Evolutionary conservation across 2,329 filamentous ascomycete genomes (phyloP), one percentile per base, ranked within the genome.

Genomic region (Dactylellina cionopaga): DNA sequence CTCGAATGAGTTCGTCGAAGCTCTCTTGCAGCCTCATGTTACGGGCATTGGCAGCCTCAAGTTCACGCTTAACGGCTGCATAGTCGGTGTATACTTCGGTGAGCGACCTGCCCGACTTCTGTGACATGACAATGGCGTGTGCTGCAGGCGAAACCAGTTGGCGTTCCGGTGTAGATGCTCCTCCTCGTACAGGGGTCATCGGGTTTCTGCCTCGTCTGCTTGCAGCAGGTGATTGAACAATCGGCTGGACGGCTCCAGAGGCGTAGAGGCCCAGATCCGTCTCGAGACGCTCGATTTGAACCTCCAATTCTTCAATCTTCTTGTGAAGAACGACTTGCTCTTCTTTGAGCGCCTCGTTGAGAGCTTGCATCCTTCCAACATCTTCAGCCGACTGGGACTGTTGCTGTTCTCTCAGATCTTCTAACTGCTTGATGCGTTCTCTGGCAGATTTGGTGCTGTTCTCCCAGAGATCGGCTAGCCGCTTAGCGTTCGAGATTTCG

Each of bases 1-100:
- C 90, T 35, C 88, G 86, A 68, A 97, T 87, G 83, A 97, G 91
- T 69, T 95, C 91, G 75, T 97, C 92, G 44, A 98, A 83, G 44
- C 94, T 88, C 35, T 88, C 86, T 15, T 87, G 86, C 9, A 97
- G 86, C 78, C 92, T 88, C 74, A 90, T 87, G 76, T 87, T 92
- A 19, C 88, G 87, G 68, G 90, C 86, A 78, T 89, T 89, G 80
- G 96, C 91, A 2, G 85, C 86, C 2, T 89, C 88, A 31, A 97
- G 84, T 76, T 91, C 86, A 62, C 87, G 84, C 84, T 95, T 91
- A 80, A 88, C 75, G 6, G 74, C 62, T 5, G 71, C 75, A 77
- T 88, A 88, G 74, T 89, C 86, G 22, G 84, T 83, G 78, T 88
- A 88, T 62, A 89, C 82, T 77, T 89, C 87, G 1, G 88, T 89